These are phyloP conservation scores for Verbascum thapsus DNA, from an alignment of 257 asterid genomes.

Conservation along the genomic window DNA sequence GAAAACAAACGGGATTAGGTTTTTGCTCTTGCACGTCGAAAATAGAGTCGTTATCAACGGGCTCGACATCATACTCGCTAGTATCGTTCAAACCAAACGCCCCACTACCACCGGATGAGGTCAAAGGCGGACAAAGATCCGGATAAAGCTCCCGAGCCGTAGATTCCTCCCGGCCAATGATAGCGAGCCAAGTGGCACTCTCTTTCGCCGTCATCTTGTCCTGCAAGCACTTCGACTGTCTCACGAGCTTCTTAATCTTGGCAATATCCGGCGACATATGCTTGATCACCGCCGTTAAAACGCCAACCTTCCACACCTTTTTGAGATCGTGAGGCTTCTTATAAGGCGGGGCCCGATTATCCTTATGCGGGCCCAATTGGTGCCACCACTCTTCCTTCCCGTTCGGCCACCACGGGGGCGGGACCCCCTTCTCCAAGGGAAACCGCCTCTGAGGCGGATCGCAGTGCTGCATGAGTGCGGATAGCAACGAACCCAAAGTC, in stretches of 20 bases:
- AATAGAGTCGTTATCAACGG: conserved; percentile 46
- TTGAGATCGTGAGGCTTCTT: conserved; percentile 91
- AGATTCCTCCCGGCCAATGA: conserved; percentile 75
- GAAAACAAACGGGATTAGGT: conserved; percentile 49
- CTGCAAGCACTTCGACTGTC: conserved; percentile 87
- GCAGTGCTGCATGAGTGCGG: conserved; percentile 91
- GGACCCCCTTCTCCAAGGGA: conserved; percentile 78
- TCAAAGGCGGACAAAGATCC: conserved; percentile 54
- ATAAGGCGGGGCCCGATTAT: conserved; percentile 76
- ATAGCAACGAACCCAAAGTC: conserved; percentile 76
- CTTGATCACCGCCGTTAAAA: conserved; percentile 81
- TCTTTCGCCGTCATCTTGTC: conserved; percentile 94
- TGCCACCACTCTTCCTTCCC: conserved; percentile 93
- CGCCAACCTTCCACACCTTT: conserved; percentile 87
- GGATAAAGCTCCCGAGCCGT: conserved; percentile 79
- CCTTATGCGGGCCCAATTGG: conserved; percentile 68
- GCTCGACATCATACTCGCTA: conserved; percentile 83
- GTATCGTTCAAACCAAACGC: conserved; percentile 50
- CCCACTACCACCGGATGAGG: conserved; percentile 54
- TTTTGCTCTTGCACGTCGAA: conserved; percentile 71
- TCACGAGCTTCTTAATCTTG: conserved; percentile 78
- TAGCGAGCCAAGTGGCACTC: conserved; percentile 87
- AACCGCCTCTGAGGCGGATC: conserved; percentile 91
- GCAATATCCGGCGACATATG: conserved; percentile 85
- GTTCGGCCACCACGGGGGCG: conserved; percentile 96